Evolutionary conservation across 768 basidiomycete species (phyloP).

Genomic region (Podaxis sp.): DNA sequence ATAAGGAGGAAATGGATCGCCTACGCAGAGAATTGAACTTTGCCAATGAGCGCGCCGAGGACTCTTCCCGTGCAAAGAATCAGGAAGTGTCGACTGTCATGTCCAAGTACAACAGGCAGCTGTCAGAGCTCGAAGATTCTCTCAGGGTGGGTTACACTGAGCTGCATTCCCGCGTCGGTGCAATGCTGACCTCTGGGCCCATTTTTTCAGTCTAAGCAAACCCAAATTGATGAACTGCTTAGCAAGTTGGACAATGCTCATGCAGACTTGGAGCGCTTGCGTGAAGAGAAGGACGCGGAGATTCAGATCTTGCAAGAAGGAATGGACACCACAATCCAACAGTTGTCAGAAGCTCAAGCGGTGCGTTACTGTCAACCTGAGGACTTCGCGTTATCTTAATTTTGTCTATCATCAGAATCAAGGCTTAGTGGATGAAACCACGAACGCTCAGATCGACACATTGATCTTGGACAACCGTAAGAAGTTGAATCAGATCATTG

Average conservation of each 20-base stretch:
- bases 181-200: slow-evolving; percentile 8
- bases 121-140: slow-evolving; percentile 95
- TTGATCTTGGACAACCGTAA: slow-evolving; percentile 96
- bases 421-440: slow-evolving; percentile 83
- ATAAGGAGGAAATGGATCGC: slow-evolving; percentile 94
- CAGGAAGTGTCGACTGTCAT: slow-evolving; percentile 88
- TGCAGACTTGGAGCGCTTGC: slow-evolving; percentile 74
- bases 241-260: slow-evolving; percentile 72
- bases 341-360: slow-evolving; percentile 84
- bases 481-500: slow-evolving; percentile 96
- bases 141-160: slow-evolving; percentile 59
- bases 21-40: slow-evolving; percentile 89
- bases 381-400: slow-evolving; percentile 5
- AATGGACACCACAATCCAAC: slow-evolving; percentile 88
- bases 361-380: slow-evolving; percentile 36
- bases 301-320: slow-evolving; percentile 94
- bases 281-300: slow-evolving; percentile 97
- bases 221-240: slow-evolving; percentile 93
- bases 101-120: slow-evolving; percentile 92
- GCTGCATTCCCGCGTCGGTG: background rate
- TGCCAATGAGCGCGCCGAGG: slow-evolving; percentile 97
- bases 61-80: slow-evolving; percentile 86
- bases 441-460: slow-evolving; percentile 95
- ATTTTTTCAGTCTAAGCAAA: slow-evolving; percentile 77
- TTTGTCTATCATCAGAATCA: slow-evolving; percentile 56